A percentile compares a stretch with the other conserved stretches of the same genome.
Evolutionary conservation across 176 grass and related monocot genomes (phyloP).

Genomic region (Oryza coarctata): DNA sequence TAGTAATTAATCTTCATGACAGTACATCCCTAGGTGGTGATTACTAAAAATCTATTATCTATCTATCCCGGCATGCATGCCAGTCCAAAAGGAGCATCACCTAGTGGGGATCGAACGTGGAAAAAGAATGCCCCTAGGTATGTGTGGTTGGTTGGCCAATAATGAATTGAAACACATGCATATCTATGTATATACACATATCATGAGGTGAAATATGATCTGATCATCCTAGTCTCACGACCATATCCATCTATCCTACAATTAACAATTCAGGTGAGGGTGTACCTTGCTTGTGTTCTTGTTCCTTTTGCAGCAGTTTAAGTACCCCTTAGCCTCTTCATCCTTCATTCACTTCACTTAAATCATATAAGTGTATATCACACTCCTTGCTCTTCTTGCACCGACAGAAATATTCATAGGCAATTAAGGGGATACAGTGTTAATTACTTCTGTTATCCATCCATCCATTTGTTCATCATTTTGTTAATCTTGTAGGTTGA

Average conservation of each 20-base stretch:
- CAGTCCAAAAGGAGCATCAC: constrained; percentile 42
- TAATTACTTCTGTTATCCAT: background rate
- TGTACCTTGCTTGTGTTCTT: background rate
- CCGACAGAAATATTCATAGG: background rate
- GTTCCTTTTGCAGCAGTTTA: background rate
- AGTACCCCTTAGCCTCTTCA: background rate
- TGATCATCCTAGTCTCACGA: background rate
- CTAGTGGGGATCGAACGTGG: constrained; percentile 34
- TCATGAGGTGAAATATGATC: constrained; percentile 20
- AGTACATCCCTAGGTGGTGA: constrained; percentile 13
- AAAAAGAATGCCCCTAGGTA: background rate
- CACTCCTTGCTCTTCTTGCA: background rate
- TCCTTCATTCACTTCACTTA: background rate
- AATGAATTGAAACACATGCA: constrained; percentile 6
- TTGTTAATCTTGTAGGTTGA: background rate
- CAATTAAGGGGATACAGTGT: background rate
- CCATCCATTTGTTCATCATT: background rate
- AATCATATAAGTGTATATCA: background rate
- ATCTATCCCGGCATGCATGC: background rate
- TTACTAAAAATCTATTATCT: background rate
- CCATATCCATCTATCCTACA: constrained; percentile 26
- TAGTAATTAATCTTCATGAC: background rate
- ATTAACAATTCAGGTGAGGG: background rate
- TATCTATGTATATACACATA: background rate
- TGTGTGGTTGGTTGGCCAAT: constrained; percentile 19